These are phyloP conservation scores for Schizophyllum amplum DNA, from an alignment of 1,284 basidiomycete species.

Conservation along the genomic window DNA sequence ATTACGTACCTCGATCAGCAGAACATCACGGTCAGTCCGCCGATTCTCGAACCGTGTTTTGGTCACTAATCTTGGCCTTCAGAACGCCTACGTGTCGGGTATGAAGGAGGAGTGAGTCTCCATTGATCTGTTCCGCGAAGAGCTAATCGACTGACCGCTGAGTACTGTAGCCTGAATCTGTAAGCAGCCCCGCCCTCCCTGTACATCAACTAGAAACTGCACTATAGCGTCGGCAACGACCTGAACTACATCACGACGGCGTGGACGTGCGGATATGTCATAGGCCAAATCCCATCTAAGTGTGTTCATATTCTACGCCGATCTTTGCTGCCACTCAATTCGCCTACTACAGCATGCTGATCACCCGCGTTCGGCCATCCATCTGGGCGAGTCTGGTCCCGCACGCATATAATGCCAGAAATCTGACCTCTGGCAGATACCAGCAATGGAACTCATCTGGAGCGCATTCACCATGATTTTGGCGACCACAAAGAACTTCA, in stretches of 20 bases:
- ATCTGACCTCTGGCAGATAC: slow-evolving; percentile 20
- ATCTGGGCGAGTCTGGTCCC: slow-evolving; percentile 27
- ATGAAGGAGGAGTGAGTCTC: slow-evolving; percentile 33
- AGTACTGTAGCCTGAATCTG: not conserved
- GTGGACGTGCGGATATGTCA: slow-evolving; percentile 34
- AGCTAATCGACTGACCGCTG: not conserved
- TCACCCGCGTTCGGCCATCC: slow-evolving; percentile 30
- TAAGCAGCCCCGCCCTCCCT: not conserved
- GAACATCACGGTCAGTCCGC: slow-evolving; percentile 31
- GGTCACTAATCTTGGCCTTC: not conserved
- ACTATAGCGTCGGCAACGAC: slow-evolving; percentile 26
- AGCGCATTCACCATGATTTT: slow-evolving; percentile 31
- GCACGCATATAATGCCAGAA: not conserved
- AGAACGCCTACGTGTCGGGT: slow-evolving; percentile 37
- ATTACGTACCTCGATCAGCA: slow-evolving; percentile 31
- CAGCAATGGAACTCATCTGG: slow-evolving; percentile 32
- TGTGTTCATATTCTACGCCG: slow-evolving; percentile 14
- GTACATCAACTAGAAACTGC: not conserved
- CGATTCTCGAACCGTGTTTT: not conserved
- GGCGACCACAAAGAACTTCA: slow-evolving; percentile 26
- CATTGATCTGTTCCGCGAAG: too few relatives aligned
- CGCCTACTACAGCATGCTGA: slow-evolving; percentile 21
- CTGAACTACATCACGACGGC: slow-evolving; percentile 35
- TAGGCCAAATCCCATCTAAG: slow-evolving; percentile 35
- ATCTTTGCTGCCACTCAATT: not conserved